These are phyloP conservation scores for Limonium bicolor DNA, from an alignment of 148 eudicot genomes.

Conservation along the genomic window DNA sequence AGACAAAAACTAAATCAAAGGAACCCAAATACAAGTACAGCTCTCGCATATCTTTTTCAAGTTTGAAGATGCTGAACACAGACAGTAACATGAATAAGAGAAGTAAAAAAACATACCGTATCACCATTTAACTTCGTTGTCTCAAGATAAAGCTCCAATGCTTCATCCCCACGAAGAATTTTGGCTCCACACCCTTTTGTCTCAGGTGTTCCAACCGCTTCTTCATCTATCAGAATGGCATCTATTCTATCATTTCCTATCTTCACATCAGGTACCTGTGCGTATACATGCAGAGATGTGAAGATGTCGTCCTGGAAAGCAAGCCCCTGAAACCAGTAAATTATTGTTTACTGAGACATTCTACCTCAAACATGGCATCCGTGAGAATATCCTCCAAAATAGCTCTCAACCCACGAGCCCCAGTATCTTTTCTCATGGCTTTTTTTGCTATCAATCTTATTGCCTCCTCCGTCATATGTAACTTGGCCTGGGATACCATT, in stretches of 20 bases:
- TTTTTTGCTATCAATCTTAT: slow-evolving; percentile 43
- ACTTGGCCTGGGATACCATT: slow-evolving; percentile 22
- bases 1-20: not conserved
- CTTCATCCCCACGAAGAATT: slow-evolving; percentile 21
- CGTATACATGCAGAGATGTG: not conserved
- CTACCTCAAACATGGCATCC: slow-evolving; percentile 72
- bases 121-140: slow-evolving; percentile 15
- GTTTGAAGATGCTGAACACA: not conserved
- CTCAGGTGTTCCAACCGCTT: slow-evolving; percentile 27
- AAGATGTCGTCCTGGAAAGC: not conserved
- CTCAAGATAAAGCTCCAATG: slow-evolving; percentile 21
- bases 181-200: slow-evolving; percentile 35
- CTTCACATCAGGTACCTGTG: slow-evolving; percentile 26
- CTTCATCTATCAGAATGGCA: slow-evolving; percentile 38
- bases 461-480: slow-evolving; percentile 39
- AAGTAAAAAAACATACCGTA: slow-evolving; percentile 14
- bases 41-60: too few relatives aligned
- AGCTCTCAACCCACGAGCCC: slow-evolving; percentile 57
- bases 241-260: slow-evolving; percentile 13
- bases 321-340: not conserved
- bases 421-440: slow-evolving; percentile 49
- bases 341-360: too few relatives aligned
- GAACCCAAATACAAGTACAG: not conserved
- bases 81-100: not conserved
- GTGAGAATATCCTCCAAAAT: slow-evolving; percentile 41